Conservation (phyloP, 495 filamentous ascomycete genomes). For the Xylaria bambusicola region DNA sequence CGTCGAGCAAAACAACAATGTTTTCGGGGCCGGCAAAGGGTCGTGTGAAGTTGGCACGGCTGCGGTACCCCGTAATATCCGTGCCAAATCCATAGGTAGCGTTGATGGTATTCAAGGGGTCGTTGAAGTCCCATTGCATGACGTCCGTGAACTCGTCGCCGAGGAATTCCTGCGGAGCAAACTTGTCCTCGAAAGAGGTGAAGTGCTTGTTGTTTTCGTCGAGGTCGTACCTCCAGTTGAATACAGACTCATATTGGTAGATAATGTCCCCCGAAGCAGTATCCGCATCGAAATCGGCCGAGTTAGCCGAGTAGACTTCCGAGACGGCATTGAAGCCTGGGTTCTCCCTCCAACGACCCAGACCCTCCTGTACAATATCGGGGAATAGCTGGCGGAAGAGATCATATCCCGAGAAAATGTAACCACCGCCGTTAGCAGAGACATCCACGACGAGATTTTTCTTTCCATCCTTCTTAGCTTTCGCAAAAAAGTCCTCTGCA, state of each 20-base stretch:
- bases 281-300: conserved; percentile 33
- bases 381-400: conserved; percentile 51
- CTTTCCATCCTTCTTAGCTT: conserved; percentile 42
- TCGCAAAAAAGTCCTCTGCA: conserved; percentile 43
- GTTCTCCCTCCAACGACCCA: conserved; percentile 36
- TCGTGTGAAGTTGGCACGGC: conserved; percentile 41
- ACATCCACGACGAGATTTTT: conserved; percentile 58
- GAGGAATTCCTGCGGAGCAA: conserved; percentile 31
- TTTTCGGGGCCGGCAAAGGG: conserved; percentile 45
- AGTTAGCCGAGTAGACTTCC: conserved; percentile 32
- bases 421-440: conserved; percentile 54
- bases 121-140: conserved; percentile 44
- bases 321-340: conserved; percentile 36
- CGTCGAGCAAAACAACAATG: conserved; percentile 56
- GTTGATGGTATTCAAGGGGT: conserved; percentile 42
- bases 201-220: conserved; percentile 37
- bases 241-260: conserved; percentile 31
- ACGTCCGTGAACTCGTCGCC: conserved; percentile 38
- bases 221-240: conserved; percentile 44
- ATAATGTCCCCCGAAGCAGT: conserved; percentile 28
- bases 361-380: conserved; percentile 37
- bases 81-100: conserved; percentile 38
- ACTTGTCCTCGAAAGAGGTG: conserved; percentile 41
- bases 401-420: conserved; percentile 49
- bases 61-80: conserved; percentile 47